phyloP scores from a whole-genome alignment of 2,329 filamentous ascomycete genomes.

The Diaporthe humulicola region DNA sequence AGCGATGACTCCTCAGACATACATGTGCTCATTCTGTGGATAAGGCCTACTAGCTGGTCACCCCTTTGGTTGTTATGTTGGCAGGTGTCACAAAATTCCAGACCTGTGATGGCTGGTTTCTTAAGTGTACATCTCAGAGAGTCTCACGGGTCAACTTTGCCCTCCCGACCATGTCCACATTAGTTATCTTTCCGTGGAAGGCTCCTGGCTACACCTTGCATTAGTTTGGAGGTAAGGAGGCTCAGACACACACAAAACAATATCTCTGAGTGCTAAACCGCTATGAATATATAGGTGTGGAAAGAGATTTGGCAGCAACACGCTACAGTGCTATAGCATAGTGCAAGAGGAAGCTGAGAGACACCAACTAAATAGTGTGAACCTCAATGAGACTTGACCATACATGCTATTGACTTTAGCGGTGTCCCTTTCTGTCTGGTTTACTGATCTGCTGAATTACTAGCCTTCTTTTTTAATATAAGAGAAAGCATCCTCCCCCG shows the following conservation, averaged over 20 bases:
- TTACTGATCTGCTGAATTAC: neutral
- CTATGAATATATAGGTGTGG: no score
- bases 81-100: neutral
- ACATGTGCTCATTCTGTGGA: conserved; percentile 12
- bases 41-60: neutral
- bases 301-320: neutral
- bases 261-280: neutral
- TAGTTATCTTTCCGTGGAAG: neutral
- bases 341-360: neutral
- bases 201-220: neutral
- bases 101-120: neutral
- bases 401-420: neutral
- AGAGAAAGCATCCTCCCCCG: no score
- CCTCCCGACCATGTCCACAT: neutral
- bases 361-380: neutral
- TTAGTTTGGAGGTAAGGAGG: neutral
- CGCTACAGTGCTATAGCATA: neutral
- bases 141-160: neutral
- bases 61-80: neutral
- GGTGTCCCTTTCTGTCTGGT: neutral
- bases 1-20: neutral
- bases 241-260: neutral
- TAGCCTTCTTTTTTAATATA: no score
- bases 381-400: neutral
- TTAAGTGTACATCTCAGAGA: neutral